Evolutionary conservation across 148 eudicot species (phyloP).

Genomic region (Rhododendron williamsianum): DNA sequence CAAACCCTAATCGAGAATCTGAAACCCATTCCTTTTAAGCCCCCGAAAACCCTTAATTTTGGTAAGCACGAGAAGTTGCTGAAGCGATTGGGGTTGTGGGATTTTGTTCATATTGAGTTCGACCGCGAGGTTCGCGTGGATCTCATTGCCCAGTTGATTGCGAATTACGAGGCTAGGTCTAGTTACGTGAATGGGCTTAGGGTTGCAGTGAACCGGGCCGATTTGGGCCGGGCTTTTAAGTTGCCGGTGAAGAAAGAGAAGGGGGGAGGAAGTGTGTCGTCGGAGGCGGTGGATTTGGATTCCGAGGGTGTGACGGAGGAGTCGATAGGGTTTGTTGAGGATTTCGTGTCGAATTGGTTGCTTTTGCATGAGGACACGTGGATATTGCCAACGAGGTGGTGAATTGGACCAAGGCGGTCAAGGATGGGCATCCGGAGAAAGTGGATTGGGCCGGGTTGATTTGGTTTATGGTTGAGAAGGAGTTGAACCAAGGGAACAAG

Average conservation of each 20-base stretch:
- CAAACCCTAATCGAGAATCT: slow-evolving; percentile 28
- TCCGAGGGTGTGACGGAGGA: slow-evolving; percentile 32
- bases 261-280: slow-evolving; percentile 8
- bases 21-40: slow-evolving; percentile 61
- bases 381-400: slow-evolving; percentile 58
- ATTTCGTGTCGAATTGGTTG: slow-evolving; percentile 65
- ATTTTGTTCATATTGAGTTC: slow-evolving; percentile 57
- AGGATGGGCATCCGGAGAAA: slow-evolving; percentile 64
- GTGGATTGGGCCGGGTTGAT: slow-evolving; percentile 83
- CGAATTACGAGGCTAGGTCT: slow-evolving; percentile 27
- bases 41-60: slow-evolving; percentile 42
- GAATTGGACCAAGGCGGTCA: slow-evolving; percentile 45
- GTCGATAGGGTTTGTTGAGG: slow-evolving; percentile 44
- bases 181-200: slow-evolving; percentile 41
- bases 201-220: slow-evolving; percentile 49
- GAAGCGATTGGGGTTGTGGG: slow-evolving; percentile 67
- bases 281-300: slow-evolving; percentile 34
- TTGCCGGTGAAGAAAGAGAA: slow-evolving; percentile 41
- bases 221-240: slow-evolving; percentile 60
- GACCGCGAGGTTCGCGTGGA: slow-evolving; percentile 47
- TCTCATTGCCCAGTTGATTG: slow-evolving; percentile 53
- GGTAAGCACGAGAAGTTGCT: slow-evolving; percentile 38
- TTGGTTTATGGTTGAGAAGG: slow-evolving; percentile 90
- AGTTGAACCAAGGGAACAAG: slow-evolving; percentile 45
- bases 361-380: slow-evolving; percentile 72